phyloP scores from a whole-genome alignment of 352 stramenopile genomes.

The Phytopythium sindhum region DNA sequence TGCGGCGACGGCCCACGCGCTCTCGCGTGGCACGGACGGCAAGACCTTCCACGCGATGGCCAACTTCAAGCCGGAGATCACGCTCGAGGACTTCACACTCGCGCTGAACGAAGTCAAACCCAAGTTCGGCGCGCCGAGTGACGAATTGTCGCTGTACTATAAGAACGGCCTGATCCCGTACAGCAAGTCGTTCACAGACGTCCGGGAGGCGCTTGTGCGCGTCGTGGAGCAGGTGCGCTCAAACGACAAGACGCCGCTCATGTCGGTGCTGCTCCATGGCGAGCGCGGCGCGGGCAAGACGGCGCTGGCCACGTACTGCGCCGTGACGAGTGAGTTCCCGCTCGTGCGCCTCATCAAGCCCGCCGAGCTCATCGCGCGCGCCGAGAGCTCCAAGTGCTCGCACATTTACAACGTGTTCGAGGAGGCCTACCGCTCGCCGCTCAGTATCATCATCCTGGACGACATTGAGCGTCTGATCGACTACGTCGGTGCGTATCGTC shows the following conservation, averaged over 20 bases:
- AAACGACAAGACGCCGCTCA: constrained; percentile 95
- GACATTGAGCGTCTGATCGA: constrained; percentile 99
- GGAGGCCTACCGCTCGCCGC: constrained; percentile 97
- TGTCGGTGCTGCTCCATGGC: constrained; percentile 97
- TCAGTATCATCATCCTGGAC: constrained; percentile 99
- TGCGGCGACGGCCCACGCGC: constrained; percentile 84
- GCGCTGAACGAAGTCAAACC: constrained; percentile 96
- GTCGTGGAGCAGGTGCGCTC: constrained; percentile 94
- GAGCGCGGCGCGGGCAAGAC: constrained; percentile 95
- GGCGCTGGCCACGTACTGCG: constrained; percentile 95
- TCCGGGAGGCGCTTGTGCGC: constrained; percentile 89
- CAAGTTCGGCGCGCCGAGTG: constrained; percentile 95
- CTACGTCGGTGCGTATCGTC: constrained; percentile 71
- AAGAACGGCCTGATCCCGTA: constrained; percentile 97
- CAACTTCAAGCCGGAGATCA: constrained; percentile 78
- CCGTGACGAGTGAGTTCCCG: constrained; percentile 95
- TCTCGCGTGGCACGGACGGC: constrained; percentile 77
- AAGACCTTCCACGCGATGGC: constrained; percentile 79
- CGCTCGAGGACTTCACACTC: constrained; percentile 93
- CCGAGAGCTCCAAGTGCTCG: constrained; percentile 92
- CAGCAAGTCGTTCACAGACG: constrained; percentile 91
- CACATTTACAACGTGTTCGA: constrained; percentile 95
- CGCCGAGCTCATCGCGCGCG: constrained; percentile 96
- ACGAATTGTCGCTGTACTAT: constrained; percentile 94
- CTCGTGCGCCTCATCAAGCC: constrained; percentile 98